Evolutionary conservation across 441 rosid species (phyloP), one percentile per base, ranked within the genome.

Genomic region (Theobroma grandiflorum): DNA sequence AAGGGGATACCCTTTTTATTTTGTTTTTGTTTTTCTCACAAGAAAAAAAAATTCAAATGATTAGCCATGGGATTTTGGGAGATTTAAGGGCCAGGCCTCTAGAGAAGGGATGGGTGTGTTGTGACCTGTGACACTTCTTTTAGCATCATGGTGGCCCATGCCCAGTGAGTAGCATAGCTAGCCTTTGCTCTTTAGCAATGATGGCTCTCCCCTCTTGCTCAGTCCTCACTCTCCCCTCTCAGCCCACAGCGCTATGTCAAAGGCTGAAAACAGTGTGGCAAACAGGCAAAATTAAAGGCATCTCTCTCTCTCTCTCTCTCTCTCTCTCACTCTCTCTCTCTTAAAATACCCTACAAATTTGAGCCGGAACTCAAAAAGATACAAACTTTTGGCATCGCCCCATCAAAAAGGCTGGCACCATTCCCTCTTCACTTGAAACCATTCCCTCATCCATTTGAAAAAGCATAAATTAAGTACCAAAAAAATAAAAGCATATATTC

Each of bases 121-220:
- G 81, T 82, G 83, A 55, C 50, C n/a, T 59, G 68, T 78, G 80
- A 78, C 74, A 72, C 78, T 61, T 80, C 50, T 74, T 75, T 84
- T 63, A 26, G 31, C 71, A 80, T 76, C 78, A 84, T 79, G 86
- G 84, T 82, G 91, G 91, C 83, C 88, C 91, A 89, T 82, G 70
- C 81, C 85, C 57, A 42, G 52, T 20, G 57, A 14, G 9, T 26
- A 68, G 69, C 79, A 86, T 14, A 47, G 61, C 61, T 68, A 76
- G 67, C 69, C 82, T 78, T 79, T 83, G 82, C 79, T 71, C 74
- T 72, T 16, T 18, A 50, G 86, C 81, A 82, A 86, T 89, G 83
- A 89, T 89, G 87, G 64, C 85, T 80, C 15, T 42, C 66, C 35
- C 74, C 47, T 76, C 45, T 37, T 58, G 10, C 82, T 65, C 68